A percentile compares a stretch with the other conserved stretches of the same genome.
Evolutionary conservation across 768 basidiomycete genomes (phyloP).

Genomic region (Lactarius hengduanensis): DNA sequence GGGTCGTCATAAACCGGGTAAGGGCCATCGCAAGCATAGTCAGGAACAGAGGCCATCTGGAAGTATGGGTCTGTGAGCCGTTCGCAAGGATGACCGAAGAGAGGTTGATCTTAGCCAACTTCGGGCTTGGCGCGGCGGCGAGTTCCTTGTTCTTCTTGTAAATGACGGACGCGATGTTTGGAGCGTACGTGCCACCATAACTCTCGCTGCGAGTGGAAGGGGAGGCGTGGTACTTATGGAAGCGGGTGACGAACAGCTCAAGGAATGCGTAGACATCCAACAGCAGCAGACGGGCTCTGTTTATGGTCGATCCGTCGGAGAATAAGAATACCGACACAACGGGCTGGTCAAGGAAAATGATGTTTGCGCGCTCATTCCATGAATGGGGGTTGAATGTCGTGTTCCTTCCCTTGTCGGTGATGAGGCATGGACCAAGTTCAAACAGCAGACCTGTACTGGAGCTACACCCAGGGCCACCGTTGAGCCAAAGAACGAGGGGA

Average conservation of each 20-base stretch:
- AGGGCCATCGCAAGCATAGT: conserved; percentile 79
- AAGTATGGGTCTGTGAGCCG: conserved; percentile 80
- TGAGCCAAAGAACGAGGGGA: conserved; percentile 89
- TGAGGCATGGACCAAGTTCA: conserved; percentile 29
- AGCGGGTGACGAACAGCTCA: conserved; percentile 75
- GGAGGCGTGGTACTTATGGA: conserved; percentile 64
- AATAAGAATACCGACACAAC: too few relatives aligned
- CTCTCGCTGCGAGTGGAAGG: conserved; percentile 83
- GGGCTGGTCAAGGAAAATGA: conserved; percentile 78
- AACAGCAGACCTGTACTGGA: conserved; percentile 31
- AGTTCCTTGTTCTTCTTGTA: conserved; percentile 71
- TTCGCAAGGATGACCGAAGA: conserved; percentile 85
- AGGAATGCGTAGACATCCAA: conserved; percentile 88
- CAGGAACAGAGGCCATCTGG: conserved; percentile 79
- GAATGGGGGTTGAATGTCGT: conserved; percentile 73
- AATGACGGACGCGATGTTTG: conserved; percentile 83
- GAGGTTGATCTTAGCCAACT: conserved; percentile 73
- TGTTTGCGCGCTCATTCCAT: conserved; percentile 82
- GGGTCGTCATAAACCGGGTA: conserved; percentile 74
- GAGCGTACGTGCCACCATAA: conserved; percentile 72
- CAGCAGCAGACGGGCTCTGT: conserved; percentile 81
- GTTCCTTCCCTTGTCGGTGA: conserved; percentile 45
- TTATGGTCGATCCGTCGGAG: conserved; percentile 69
- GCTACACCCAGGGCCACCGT: conserved; percentile 57
- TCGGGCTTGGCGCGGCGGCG: conserved; percentile 42